Base-by-base conservation (phyloP, 805 yeast species). In the Metschnikowia orientalis region DNA sequence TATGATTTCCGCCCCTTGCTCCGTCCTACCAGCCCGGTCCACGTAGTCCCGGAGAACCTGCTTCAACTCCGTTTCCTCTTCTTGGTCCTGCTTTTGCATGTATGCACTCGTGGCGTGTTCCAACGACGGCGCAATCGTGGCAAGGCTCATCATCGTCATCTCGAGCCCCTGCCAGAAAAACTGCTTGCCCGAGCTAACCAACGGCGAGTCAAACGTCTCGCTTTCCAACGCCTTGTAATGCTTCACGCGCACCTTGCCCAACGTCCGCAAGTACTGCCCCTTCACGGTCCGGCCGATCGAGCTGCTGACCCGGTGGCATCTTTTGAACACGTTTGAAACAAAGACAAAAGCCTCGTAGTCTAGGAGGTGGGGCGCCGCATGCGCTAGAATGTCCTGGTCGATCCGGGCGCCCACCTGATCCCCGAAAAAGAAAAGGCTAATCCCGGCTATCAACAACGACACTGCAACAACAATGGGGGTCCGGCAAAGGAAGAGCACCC, bases 381-480 rank as follows among this genome's bases (percentile, higher is more conserved):
- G 23, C 4, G 15, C 23, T 8, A 45, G 33, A 1, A 45, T 19
- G 24, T 35, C 34, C 1, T 11, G 18, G 18, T 45, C 41, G 18
- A 45, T 28, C 50, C 50, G 43, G 8, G 33, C 33, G 27, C 40
- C 32, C 20, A 41, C 32, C 9, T 33, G 37, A 8, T 13, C 24
- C 4, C 50, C 48, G 23, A 38, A 43, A 13, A 38, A 18, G 18
- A 43, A 33, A 22, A 35, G 30, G 16, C 34, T 35, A 9, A 34
- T 19, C 26, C 20, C 10, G 10, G 28, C n/a, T 18, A 30, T 14
- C 5, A 20, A n/a, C 8, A 19, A 17, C 5, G 34, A 29, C 22
- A 44, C 23, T 2, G 37, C 19, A 10, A 21, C 23, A 22, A 42
- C 24, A 6, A 38, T 32, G 2, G 33, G 21, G 12, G 40, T 34